Evolutionary conservation across 2,329 filamentous ascomycete genomes (phyloP), one percentile per base, ranked within the genome.

Genomic region (Chaetomiaceae sp.): DNA sequence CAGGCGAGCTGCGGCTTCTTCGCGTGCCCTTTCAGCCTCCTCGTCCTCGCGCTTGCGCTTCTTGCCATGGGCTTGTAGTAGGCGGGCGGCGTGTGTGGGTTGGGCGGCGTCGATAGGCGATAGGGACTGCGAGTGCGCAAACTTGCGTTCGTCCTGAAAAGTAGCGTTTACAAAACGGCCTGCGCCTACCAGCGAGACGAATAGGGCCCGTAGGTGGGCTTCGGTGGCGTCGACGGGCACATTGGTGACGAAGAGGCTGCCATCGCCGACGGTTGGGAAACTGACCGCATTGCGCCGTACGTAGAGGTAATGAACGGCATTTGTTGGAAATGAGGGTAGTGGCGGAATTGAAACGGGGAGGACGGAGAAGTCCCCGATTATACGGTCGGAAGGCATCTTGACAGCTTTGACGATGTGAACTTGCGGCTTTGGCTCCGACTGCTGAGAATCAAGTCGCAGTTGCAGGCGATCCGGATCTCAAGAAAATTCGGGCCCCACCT

Each of bases 191-290:
- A 95, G 80, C 1, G 79, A 75, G 1, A 81, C 73, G 61, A 97
- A 95, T 0, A 97, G 73, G 37, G 84, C 77, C 40, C 89, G 84
- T 37, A 97, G 77, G 63, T 91, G 88, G 1, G 76, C 69, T 52
- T 89, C 85, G 4, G 89, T 95, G 54, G 89, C 85, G 66, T 96
- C 91, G 58, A 86, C 77, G 6, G 94, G 94, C 1, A 95, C 73
- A 64, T 99, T 97, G 58, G 91, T 87, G n/a, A 95, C 67, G 71
- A 96, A 99, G 16, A 99, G 78, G 56, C 88, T 90, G 62, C 91
- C 74, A 62, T 92, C 87, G 68, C 87, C 80, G 50, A 80, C 76
- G 7, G 86, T 87, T 13, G 88, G 83, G 36, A 88, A 79, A 71
- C 87, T 89, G 56, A 92, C 90, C 41, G 85, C 79, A 70, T 97